A percentile compares a stretch with the other conserved stretches of the same genome.
These are phyloP conservation scores for Imleria badia DNA, from an alignment of 768 basidiomycete species.

Conservation along the genomic window DNA sequence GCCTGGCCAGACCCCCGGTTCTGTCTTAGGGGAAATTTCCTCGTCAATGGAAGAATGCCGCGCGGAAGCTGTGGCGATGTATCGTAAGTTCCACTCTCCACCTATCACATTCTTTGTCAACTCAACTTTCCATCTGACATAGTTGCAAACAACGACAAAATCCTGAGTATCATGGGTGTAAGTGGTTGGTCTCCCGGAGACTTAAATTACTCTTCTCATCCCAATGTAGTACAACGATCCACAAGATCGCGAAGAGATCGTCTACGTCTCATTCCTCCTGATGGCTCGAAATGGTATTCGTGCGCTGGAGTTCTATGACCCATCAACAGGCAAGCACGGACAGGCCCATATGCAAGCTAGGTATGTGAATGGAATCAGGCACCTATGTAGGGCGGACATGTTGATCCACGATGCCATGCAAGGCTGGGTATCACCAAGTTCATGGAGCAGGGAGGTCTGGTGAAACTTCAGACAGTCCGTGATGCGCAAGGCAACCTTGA, in stretches of 20 bases:
- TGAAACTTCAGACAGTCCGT: conserved; percentile 66
- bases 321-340: conserved; percentile 76
- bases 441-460: conserved; percentile 70
- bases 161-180: conserved; percentile 79
- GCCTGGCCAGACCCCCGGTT: conserved; percentile 79
- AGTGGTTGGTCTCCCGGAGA: conserved; percentile 19
- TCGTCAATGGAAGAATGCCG: conserved; percentile 93
- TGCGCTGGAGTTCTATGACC: conserved; percentile 83
- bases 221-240: conserved; percentile 57
- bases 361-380: conserved; percentile 37
- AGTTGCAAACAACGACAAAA: conserved; percentile 76
- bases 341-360: conserved; percentile 92
- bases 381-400: not conserved
- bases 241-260: conserved; percentile 73
- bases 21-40: conserved; percentile 82
- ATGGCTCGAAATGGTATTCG: conserved; percentile 86
- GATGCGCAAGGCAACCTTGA: conserved; percentile 55
- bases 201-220: not conserved
- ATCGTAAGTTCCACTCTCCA: conserved; percentile 49
- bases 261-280: conserved; percentile 76
- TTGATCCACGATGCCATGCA: not conserved
- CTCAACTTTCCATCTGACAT: not conserved
- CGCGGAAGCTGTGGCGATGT: conserved; percentile 85
- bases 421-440: conserved; percentile 84
- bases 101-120: not conserved